Conservation (phyloP, 2,329 filamentous ascomycete species). For the Penicillium sp. region DNA sequence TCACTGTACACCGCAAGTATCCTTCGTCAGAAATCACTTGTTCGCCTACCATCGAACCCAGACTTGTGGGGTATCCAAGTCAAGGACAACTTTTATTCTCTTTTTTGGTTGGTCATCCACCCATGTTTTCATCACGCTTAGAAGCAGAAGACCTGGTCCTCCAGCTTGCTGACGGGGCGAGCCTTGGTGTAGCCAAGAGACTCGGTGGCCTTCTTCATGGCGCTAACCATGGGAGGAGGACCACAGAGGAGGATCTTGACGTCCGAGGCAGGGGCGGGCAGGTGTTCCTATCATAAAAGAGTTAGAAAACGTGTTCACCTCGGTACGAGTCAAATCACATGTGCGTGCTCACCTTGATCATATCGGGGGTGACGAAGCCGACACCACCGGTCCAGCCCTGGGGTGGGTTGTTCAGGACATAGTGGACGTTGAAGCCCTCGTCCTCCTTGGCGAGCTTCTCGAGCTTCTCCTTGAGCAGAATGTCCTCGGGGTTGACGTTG, state of each 20-base stretch:
- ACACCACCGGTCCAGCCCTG: conserved; percentile 90
- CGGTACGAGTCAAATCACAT: not conserved
- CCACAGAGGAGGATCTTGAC: conserved; percentile 95
- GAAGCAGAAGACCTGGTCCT: conserved; percentile 98
- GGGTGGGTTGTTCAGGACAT: conserved; percentile 94
- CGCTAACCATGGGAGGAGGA: conserved; percentile 93
- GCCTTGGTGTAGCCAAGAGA: conserved; percentile 90
- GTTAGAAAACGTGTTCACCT: conserved; percentile 28
- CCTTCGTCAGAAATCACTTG: not conserved
- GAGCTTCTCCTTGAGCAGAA: conserved; percentile 89
- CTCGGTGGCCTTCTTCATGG: conserved; percentile 95
- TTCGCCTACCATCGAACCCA: not conserved
- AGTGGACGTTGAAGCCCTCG: conserved; percentile 82
- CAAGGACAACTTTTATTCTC: not conserved
- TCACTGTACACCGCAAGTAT: not conserved
- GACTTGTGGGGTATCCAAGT: not conserved
- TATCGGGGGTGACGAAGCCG: conserved; percentile 92
- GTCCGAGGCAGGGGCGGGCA: conserved; percentile 81
- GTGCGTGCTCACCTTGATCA: conserved; percentile 73
- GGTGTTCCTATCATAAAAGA: conserved; percentile 44
- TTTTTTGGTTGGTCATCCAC: not conserved
- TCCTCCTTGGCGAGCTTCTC: conserved; percentile 79
- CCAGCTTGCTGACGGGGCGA: conserved; percentile 92
- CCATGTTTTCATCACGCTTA: conserved; percentile 50
- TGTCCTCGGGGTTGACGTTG: conserved; percentile 92